Percentiles rank a stretch among this genome's conserved stretches.
phyloP scores from a whole-genome alignment of 2,329 filamentous ascomycete species.

The Diplodia seriata region DNA sequence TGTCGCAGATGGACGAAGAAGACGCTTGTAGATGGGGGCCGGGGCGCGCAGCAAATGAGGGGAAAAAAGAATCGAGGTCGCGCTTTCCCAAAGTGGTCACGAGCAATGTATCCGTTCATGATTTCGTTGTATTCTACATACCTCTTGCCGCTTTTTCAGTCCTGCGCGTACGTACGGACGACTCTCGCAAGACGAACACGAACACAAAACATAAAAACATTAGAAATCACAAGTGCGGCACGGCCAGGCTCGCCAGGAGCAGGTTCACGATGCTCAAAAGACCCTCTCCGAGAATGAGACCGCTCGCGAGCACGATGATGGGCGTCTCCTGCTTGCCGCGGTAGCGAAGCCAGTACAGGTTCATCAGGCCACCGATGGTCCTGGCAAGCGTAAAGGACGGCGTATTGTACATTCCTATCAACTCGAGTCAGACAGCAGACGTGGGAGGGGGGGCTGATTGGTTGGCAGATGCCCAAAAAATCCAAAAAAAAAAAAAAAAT shows the following conservation, averaged over 20 bases:
- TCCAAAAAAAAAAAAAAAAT: neutral
- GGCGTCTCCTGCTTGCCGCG: constrained; percentile 68
- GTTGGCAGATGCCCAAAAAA: too few species aligned
- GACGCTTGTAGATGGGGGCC: neutral
- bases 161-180: too few species aligned
- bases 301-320: constrained; percentile 86
- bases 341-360: constrained; percentile 76
- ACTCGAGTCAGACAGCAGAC: neutral
- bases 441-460: too few species aligned
- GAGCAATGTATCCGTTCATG: neutral
- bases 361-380: constrained; percentile 77
- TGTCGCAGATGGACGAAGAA: neutral
- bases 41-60: neutral
- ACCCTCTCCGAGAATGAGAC: constrained; percentile 90
- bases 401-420: constrained; percentile 90
- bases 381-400: constrained; percentile 93
- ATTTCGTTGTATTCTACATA: neutral
- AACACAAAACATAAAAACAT: too few species aligned
- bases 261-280: constrained; percentile 92
- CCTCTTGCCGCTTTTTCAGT: too few species aligned
- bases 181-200: neutral
- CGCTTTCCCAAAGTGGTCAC: neutral
- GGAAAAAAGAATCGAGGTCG: neutral
- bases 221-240: constrained; percentile 74
- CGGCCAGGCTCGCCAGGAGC: constrained; percentile 74